Percentiles rank a stretch among this genome's conserved stretches.
phyloP scores from a whole-genome alignment of 352 stramenopile species.

The Phytopythium chamaehyphon region DNA sequence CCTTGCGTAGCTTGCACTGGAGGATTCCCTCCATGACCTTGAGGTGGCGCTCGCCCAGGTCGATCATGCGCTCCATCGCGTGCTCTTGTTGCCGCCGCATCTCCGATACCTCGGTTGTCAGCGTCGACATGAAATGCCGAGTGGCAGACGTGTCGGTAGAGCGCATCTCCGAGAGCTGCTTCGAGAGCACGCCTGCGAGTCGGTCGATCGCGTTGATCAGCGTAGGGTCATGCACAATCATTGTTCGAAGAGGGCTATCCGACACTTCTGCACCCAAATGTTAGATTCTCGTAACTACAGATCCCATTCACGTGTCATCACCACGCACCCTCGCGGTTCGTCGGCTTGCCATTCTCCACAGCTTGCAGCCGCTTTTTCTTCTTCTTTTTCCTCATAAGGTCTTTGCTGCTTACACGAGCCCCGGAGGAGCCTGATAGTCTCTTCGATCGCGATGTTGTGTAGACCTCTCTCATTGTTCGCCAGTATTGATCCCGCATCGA shows the following conservation, averaged over 20 bases:
- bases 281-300: no score
- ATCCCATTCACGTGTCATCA: background rate
- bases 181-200: conserved; percentile 43
- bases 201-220: conserved; percentile 60
- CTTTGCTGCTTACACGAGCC: background rate
- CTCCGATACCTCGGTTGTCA: conserved; percentile 34
- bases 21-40: conserved; percentile 59
- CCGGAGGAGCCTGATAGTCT: background rate
- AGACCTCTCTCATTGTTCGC: conserved; percentile 47
- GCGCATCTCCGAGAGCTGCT: conserved; percentile 39
- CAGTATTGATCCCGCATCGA: conserved; percentile 24
- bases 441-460: conserved; percentile 18
- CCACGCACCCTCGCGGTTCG: conserved; percentile 1
- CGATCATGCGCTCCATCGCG: conserved; percentile 39
- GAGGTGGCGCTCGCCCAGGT: conserved; percentile 61
- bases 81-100: conserved; percentile 42
- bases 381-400: conserved; percentile 4
- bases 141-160: conserved; percentile 15
- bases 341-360: background rate
- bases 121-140: conserved; percentile 1
- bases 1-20: conserved; percentile 56
- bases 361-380: conserved; percentile 23
- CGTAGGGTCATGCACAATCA: conserved; percentile 53
- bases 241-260: conserved; percentile 4
- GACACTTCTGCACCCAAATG: background rate